Evolutionary conservation across 805 yeast species (phyloP).

Genomic region (Kodamaea neixiangensis): DNA sequence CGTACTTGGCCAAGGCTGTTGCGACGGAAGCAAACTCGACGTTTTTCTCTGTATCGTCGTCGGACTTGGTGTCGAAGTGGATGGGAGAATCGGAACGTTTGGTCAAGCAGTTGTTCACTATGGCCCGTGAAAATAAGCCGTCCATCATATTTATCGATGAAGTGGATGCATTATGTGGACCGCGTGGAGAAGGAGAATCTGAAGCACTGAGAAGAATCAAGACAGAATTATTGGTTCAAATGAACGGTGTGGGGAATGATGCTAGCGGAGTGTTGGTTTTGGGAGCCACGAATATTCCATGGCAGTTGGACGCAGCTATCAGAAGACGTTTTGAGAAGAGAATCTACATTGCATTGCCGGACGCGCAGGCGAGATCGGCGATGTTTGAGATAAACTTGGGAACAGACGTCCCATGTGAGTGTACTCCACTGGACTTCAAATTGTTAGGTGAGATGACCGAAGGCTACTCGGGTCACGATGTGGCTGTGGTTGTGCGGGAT

Average conservation of each 20-base stretch:
- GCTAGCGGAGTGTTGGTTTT: slow-evolving; percentile 87
- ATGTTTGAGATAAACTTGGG: slow-evolving; percentile 97
- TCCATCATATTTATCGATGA: slow-evolving; percentile 96
- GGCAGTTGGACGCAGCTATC: slow-evolving; percentile 98
- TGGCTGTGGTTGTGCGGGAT: slow-evolving; percentile 94
- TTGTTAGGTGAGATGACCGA: slow-evolving; percentile 90
- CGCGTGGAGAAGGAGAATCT: slow-evolving; percentile 96
- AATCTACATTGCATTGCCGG: slow-evolving; percentile 94
- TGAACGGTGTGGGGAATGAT: slow-evolving; percentile 99
- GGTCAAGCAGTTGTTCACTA: slow-evolving; percentile 88
- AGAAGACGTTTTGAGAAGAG: slow-evolving; percentile 95
- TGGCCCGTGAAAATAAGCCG: slow-evolving; percentile 97
- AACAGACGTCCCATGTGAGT: slow-evolving; percentile 71
- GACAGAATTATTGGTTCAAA: slow-evolving; percentile 93
- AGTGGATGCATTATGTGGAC: slow-evolving; percentile 97
- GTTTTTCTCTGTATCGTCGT: slow-evolving; percentile 92
- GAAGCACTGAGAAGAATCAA: slow-evolving; percentile 96
- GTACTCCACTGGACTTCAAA: slow-evolving; percentile 71
- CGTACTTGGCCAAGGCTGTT: slow-evolving; percentile 95
- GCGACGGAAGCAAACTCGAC: slow-evolving; percentile 98
- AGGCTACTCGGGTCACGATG: slow-evolving; percentile 97
- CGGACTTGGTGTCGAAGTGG: slow-evolving; percentile 97
- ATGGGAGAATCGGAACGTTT: slow-evolving; percentile 98
- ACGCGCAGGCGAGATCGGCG: slow-evolving; percentile 82
- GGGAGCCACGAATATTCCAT: slow-evolving; percentile 98